phyloP scores from a whole-genome alignment of 2,329 filamentous ascomycete genomes.

The Diaporthe citri region DNA sequence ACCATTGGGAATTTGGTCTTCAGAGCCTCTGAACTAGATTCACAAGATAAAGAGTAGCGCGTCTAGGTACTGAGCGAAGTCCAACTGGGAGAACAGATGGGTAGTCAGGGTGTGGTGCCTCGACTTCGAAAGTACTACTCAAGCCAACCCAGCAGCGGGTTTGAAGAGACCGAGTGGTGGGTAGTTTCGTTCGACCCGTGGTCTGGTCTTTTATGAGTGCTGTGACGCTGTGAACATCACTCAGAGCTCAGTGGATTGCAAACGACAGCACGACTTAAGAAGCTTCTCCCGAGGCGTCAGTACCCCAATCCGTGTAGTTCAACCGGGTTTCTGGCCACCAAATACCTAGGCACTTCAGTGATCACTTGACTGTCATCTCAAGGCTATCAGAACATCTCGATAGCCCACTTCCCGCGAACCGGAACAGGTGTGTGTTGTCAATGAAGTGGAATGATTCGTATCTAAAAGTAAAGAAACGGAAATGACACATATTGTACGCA shows the following conservation, averaged over 20 bases:
- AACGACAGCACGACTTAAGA: background rate
- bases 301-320: background rate
- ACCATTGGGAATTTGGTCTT: background rate
- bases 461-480: background rate
- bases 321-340: background rate
- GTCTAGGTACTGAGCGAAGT: background rate
- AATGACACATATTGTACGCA: background rate
- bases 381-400: background rate
- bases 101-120: no score
- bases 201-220: background rate
- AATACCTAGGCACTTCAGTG: background rate
- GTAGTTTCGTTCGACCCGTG: background rate
- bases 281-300: background rate
- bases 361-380: background rate
- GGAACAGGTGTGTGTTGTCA: no score
- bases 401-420: background rate
- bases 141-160: background rate
- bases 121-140: background rate
- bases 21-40: background rate
- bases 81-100: background rate
- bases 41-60: no score
- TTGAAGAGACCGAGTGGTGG: background rate
- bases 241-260: background rate
- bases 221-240: background rate
- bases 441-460: background rate